Evolutionary conservation across 208 protist species (phyloP).

Genomic region (Trypanosoma lewisi): DNA sequence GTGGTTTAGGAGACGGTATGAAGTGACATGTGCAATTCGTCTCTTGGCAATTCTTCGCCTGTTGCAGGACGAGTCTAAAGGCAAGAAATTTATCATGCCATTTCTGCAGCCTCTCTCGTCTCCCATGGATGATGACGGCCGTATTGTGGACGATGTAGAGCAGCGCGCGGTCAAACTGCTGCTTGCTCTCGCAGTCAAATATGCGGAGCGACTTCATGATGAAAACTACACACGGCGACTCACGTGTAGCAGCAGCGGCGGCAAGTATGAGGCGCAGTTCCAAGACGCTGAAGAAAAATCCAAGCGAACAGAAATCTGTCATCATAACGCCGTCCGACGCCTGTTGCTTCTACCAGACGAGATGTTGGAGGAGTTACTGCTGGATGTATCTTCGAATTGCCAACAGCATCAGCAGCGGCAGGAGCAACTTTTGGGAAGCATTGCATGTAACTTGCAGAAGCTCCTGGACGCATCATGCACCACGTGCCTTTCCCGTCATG

Average conservation of each 20-base stretch:
- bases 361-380: conserved; percentile 6
- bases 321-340: conserved; percentile 30
- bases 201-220: conserved; percentile 26
- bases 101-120: not conserved
- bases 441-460: not conserved
- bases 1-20: conserved; percentile 18
- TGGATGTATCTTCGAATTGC: not conserved
- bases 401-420: not conserved
- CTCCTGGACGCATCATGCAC: not conserved
- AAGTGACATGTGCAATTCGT: conserved; percentile 8
- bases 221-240: conserved; percentile 45
- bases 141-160: not conserved
- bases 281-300: not conserved
- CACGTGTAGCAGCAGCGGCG: not conserved
- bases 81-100: not conserved
- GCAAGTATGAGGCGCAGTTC: conserved; percentile 23
- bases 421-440: too few species aligned
- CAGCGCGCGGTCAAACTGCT: conserved; percentile 13
- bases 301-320: conserved; percentile 18
- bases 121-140: not conserved
- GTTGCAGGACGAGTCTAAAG: conserved; percentile 13
- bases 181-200: conserved; percentile 21
- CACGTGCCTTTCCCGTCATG: not conserved
- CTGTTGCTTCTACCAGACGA: conserved; percentile 11
- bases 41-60: conserved; percentile 29